These are phyloP conservation scores for Exophiala bonariae DNA, from an alignment of 2,329 filamentous ascomycete species.

Conservation along the genomic window DNA sequence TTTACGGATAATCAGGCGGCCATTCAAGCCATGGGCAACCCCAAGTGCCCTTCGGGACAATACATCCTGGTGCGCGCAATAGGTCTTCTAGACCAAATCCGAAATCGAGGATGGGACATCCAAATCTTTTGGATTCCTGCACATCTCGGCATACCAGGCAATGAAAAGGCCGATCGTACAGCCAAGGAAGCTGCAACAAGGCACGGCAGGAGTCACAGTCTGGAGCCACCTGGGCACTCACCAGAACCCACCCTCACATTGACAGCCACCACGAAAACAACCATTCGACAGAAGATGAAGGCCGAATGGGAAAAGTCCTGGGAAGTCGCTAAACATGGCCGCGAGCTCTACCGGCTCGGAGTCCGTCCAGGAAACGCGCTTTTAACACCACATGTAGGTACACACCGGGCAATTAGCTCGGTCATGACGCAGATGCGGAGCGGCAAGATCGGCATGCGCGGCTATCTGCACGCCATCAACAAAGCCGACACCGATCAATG, in stretches of 20 bases:
- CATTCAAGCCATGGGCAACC: constrained; percentile 31
- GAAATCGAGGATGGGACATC: constrained; percentile 13
- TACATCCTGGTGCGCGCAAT: constrained; percentile 28
- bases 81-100: constrained; percentile 6
- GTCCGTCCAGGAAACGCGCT: constrained; percentile 18
- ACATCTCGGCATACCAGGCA: constrained; percentile 8
- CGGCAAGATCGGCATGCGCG: constrained; percentile 27
- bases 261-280: constrained; percentile 11
- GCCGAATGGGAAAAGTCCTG: constrained; percentile 24
- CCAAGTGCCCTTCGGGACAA: constrained; percentile 30
- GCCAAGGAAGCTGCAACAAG: constrained; percentile 5
- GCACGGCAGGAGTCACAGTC: too few species aligned
- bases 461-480: constrained; percentile 33
- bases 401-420: constrained; percentile 25
- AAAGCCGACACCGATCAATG: constrained; percentile 32
- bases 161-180: neutral
- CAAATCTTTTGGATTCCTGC: constrained; percentile 13
- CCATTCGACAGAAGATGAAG: constrained; percentile 25
- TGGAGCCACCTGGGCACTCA: too few species aligned
- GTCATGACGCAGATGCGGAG: constrained; percentile 29
- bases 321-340: constrained; percentile 26
- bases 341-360: constrained; percentile 25
- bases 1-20: constrained; percentile 37
- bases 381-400: constrained; percentile 4
- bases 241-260: constrained; percentile 2